These are phyloP conservation scores for Boletus sp. DNA, from an alignment of 768 basidiomycete genomes.

Conservation along the genomic window DNA sequence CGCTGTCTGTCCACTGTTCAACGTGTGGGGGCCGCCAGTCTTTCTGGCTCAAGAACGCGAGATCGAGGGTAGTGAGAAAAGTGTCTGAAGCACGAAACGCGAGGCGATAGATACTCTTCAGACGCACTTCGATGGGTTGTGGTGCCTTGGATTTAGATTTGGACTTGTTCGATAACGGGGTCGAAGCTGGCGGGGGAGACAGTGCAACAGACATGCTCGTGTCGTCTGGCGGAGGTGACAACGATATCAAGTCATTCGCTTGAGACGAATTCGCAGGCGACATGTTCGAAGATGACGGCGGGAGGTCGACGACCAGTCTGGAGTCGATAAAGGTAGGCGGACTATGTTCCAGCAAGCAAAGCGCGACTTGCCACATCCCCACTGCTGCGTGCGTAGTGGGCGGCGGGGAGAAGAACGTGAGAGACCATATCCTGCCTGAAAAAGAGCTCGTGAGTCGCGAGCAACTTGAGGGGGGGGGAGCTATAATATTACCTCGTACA, in stretches of 20 bases:
- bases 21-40: slow-evolving; percentile 8
- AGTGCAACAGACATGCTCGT: not conserved
- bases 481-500: slow-evolving; percentile 43
- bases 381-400: not conserved
- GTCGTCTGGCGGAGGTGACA: slow-evolving; percentile 1
- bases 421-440: slow-evolving; percentile 28
- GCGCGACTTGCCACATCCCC: slow-evolving; percentile 41
- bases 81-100: slow-evolving; percentile 23
- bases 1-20: slow-evolving; percentile 11
- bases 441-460: not conserved
- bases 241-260: slow-evolving; percentile 5
- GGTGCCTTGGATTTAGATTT: slow-evolving; percentile 7
- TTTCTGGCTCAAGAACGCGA: slow-evolving; percentile 1
- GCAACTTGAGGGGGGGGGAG: no score
- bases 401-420: slow-evolving; percentile 20
- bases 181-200: not conserved
- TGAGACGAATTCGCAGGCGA: not conserved
- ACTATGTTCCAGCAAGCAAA: slow-evolving; percentile 53
- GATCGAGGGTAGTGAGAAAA: slow-evolving; percentile 1
- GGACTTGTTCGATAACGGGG: not conserved
- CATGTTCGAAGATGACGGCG: slow-evolving; percentile 10
- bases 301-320: slow-evolving; percentile 43
- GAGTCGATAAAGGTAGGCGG: slow-evolving; percentile 58
- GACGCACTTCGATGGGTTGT: slow-evolving; percentile 25
- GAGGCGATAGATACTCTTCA: slow-evolving; percentile 23